phyloP scores from a whole-genome alignment of 495 filamentous ascomycete genomes.

The Talaromyces borbonicus region DNA sequence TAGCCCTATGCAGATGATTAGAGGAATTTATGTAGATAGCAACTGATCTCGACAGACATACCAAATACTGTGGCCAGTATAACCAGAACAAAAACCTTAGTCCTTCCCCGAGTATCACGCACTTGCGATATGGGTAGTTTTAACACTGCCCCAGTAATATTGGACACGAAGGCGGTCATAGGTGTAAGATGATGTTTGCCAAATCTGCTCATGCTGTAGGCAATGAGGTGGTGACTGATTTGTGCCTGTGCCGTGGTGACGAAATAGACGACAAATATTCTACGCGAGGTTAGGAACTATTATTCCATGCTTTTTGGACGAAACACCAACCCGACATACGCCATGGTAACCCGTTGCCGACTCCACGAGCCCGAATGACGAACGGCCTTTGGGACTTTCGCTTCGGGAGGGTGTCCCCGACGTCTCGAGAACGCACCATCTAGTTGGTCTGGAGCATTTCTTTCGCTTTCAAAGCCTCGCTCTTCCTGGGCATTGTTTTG shows the following conservation, averaged over 20 bases:
- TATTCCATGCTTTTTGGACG: background rate
- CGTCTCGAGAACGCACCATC: background rate
- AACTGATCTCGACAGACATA: no score
- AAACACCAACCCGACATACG: constrained; percentile 4
- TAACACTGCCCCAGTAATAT: constrained; percentile 46
- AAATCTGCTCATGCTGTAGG: constrained; percentile 18
- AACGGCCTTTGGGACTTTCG: background rate
- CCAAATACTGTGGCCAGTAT: constrained; percentile 10
- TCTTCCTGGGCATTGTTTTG: background rate
- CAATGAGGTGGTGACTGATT: constrained; percentile 10
- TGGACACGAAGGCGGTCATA: constrained; percentile 5
- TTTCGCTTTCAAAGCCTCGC: background rate
- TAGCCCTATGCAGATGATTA: constrained; percentile 38
- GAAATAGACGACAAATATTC: constrained; percentile 11
- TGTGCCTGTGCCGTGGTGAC: constrained; percentile 7
- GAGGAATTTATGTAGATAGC: no score
- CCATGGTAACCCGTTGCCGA: background rate
- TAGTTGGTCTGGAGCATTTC: background rate
- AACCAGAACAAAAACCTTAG: constrained; percentile 35
- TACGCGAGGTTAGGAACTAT: background rate
- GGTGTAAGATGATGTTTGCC: constrained; percentile 12
- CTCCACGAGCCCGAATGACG: background rate
- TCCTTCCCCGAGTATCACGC: constrained; percentile 47
- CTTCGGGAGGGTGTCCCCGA: background rate
- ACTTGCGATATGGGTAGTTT: constrained; percentile 55